These are phyloP conservation scores for Fistulifera solaris DNA, from an alignment of 108 stramenopile genomes.

Conservation along the genomic window DNA sequence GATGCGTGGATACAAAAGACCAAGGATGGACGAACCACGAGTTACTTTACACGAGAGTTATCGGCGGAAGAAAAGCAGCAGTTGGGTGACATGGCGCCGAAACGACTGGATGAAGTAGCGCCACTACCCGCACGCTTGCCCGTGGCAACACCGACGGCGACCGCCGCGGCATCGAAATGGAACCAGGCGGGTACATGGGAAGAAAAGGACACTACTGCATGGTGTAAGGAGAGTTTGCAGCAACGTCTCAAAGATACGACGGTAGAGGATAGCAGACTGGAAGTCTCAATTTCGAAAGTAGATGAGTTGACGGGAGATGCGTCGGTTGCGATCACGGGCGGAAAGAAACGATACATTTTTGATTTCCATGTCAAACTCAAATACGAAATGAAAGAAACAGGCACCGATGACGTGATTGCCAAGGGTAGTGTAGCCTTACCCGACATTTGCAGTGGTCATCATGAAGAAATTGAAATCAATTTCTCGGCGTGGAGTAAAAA, in stretches of 20 bases:
- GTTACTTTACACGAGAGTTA: conserved; percentile 90
- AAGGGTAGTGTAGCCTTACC: conserved; percentile 57
- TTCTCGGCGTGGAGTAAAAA: conserved; percentile 50
- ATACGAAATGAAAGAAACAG: conserved; percentile 55
- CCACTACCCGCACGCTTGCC: neutral
- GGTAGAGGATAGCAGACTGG: conserved; percentile 15
- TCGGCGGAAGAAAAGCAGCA: conserved; percentile 77
- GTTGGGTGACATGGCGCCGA: conserved; percentile 87
- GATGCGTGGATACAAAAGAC: conserved; percentile 91
- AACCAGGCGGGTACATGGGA: conserved; percentile 94
- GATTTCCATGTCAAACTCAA: conserved; percentile 65
- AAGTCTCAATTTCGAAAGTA: conserved; percentile 40
- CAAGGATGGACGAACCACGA: conserved; percentile 87
- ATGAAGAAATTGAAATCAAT: conserved; percentile 64
- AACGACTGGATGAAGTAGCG: conserved; percentile 29
- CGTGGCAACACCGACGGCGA: neutral
- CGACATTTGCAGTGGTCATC: conserved; percentile 65
- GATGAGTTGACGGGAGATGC: conserved; percentile 85
- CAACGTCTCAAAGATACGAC: conserved; percentile 37
- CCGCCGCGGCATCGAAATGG: conserved; percentile 58
- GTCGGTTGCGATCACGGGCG: conserved; percentile 81
- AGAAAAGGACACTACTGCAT: conserved; percentile 80
- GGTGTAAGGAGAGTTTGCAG: conserved; percentile 51
- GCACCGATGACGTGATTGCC: conserved; percentile 41
- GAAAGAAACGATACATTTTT: conserved; percentile 91